Conservation (phyloP, 192 early-diverging fungal species). For the Physocladia obscura region DNA sequence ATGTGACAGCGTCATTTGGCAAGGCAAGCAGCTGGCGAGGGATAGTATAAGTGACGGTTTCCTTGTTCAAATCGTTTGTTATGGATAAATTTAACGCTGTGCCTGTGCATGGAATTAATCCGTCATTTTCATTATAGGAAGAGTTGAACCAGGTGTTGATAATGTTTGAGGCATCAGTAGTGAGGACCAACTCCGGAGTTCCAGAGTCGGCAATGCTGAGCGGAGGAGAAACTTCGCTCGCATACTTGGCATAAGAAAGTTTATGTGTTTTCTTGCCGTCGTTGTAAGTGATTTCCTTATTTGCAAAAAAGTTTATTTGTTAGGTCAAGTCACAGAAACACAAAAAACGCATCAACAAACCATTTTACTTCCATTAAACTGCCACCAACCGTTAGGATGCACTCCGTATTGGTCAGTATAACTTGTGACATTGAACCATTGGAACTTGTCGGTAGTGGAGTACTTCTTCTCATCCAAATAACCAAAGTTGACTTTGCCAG, state of each 20-base stretch:
- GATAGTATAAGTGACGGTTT: not conserved
- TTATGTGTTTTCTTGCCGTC: not conserved
- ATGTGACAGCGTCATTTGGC: not conserved
- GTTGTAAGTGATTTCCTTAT: not conserved
- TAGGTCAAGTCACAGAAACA: too few species aligned
- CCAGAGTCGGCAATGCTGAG: not conserved
- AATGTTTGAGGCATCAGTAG: not conserved
- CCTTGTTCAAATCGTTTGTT: not conserved
- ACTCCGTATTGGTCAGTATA: not conserved
- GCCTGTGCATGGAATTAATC: not conserved
- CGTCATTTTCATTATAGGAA: not conserved
- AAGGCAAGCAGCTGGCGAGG: not conserved
- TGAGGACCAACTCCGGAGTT: not conserved
- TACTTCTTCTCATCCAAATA: not conserved
- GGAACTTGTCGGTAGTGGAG: not conserved
- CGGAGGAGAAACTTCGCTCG: not conserved
- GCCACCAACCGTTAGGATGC: not conserved
- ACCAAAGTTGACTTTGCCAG: constrained; percentile 10
- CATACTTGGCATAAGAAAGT: not conserved
- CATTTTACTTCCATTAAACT: too few species aligned
- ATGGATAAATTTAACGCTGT: not conserved
- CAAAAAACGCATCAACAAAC: too few species aligned
- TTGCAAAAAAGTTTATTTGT: too few species aligned
- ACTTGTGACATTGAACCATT: not conserved
- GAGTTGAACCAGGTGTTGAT: constrained; percentile 11